Base-by-base conservation (phyloP, 2,329 filamentous ascomycete species). In the Sporothrix sp. region DNA sequence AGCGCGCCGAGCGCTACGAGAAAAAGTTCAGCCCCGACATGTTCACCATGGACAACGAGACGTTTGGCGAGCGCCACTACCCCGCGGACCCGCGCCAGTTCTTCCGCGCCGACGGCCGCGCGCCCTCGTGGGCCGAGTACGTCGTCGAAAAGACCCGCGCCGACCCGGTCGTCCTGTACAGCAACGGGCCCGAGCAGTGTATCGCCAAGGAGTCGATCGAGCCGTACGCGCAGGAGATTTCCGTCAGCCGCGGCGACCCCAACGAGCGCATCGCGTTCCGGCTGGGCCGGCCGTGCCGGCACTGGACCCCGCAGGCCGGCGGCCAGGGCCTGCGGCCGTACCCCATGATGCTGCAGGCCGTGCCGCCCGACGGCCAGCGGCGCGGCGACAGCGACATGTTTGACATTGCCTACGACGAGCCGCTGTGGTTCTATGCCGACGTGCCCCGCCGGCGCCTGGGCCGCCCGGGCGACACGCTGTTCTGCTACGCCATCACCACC, bases 21-120 rank as follows among this genome's bases (percentile, higher is more conserved):
- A 76, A 84, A 58, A 63, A 71, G 3, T 95, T 96, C 64, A 75
- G 71, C 1, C 79, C 88, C 0, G 65, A 72, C 7, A 67, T 77
- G 56, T 85, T 85, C 58, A 76, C 68, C 3, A 65, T 69, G 53
- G 65, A 67, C 46, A 96, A 96, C 62, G 84, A 91, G 49, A 77
- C 85, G 27, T 95, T 98, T 61, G 88, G 88, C 0, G 67, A 79
- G 16, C 78, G 75, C 18, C 93, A 98, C 63, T 97, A 85, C 65
- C 91, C 93, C 0, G 63, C 68, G 3, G 76, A 95, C 54, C 65
- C 71, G 14, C 66, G 67, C 4, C 72, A 87, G 53, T 90, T 94
- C 62, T 91, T 84, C 69, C 81, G 87, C 35, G 72, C 73, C 13
- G 87, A 95, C 59, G 84, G 87, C 1, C 71, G 81, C 3, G 65